Conservation (phyloP, 768 basidiomycete genomes). For the Thelephora aurantiotincta region DNA sequence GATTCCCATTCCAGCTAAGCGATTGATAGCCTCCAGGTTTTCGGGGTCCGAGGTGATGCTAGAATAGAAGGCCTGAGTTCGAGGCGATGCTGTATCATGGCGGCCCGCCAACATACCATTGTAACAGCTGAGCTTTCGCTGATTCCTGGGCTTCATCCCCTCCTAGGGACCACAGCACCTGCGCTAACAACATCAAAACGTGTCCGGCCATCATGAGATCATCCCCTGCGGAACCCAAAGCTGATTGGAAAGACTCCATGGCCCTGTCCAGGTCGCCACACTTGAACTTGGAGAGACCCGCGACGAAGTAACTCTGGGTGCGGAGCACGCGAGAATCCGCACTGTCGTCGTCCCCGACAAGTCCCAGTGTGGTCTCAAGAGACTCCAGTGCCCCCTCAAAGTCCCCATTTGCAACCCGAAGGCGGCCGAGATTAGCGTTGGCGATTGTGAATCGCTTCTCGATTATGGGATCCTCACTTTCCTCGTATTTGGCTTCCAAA, state of each 20-base stretch:
- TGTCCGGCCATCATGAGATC: slow-evolving; percentile 44
- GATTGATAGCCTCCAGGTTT: slow-evolving; percentile 69
- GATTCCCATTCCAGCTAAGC: slow-evolving; percentile 83
- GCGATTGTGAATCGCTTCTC: slow-evolving; percentile 75
- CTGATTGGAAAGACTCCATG: slow-evolving; percentile 51
- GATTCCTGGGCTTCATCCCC: slow-evolving; percentile 62
- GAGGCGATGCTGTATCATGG: not conserved
- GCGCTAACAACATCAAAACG: slow-evolving; percentile 64
- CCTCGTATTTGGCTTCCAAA: slow-evolving; percentile 83
- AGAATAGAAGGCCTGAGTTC: not conserved
- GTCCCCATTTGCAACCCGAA: slow-evolving; percentile 47
- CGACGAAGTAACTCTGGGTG: slow-evolving; percentile 53
- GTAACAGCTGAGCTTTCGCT: slow-evolving; percentile 66
- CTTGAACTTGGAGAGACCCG: slow-evolving; percentile 61
- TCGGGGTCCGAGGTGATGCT: slow-evolving; percentile 72
- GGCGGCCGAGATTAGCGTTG: slow-evolving; percentile 67
- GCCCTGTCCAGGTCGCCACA: slow-evolving; percentile 47
- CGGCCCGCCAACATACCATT: slow-evolving; percentile 42
- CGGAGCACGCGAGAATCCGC: slow-evolving; percentile 28
- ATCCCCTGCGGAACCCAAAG: slow-evolving; percentile 39
- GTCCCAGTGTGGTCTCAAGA: slow-evolving; percentile 57
- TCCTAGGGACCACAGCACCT: slow-evolving; percentile 73
- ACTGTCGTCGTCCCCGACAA: slow-evolving; percentile 31
- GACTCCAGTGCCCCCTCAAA: slow-evolving; percentile 50
- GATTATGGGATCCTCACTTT: slow-evolving; percentile 62